Percentiles rank a stretch among this genome's conserved stretches.
These are phyloP conservation scores for Metarhizium sp. DNA, from an alignment of 2,329 filamentous ascomycete genomes.

Conservation along the genomic window DNA sequence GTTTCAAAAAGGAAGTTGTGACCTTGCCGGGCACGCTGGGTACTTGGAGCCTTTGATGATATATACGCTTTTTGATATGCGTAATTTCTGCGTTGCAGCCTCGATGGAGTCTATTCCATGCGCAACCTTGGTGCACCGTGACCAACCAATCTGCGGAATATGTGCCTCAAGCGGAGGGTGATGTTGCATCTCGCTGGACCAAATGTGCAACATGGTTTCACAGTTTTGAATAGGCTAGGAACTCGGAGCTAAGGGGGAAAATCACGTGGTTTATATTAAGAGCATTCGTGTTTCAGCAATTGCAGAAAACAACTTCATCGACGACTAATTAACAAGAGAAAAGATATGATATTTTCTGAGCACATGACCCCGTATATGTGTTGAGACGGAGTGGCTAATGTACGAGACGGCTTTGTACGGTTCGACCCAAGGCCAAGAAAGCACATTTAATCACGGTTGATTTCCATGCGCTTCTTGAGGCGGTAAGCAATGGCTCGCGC, in stretches of 20 bases:
- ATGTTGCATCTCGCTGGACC: background rate
- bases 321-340: background rate
- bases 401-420: background rate
- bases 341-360: background rate
- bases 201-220: background rate
- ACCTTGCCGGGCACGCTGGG: background rate
- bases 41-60: background rate
- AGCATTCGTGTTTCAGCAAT: background rate
- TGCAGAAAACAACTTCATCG: background rate
- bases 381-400: background rate
- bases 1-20: background rate
- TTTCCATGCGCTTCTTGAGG: conserved; percentile 27
- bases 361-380: background rate
- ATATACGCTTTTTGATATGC: background rate
- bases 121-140: background rate
- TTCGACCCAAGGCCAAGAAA: background rate
- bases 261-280: background rate
- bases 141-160: background rate
- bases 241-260: background rate
- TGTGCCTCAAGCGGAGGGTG: background rate
- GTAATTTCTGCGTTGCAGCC: background rate
- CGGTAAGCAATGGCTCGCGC: conserved; percentile 53
- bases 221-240: background rate
- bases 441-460: conserved; percentile 12
- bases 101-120: background rate